Base-by-base conservation (phyloP, 2,329 filamentous ascomycete genomes). In the Phaeoacremonium minimum region DNA sequence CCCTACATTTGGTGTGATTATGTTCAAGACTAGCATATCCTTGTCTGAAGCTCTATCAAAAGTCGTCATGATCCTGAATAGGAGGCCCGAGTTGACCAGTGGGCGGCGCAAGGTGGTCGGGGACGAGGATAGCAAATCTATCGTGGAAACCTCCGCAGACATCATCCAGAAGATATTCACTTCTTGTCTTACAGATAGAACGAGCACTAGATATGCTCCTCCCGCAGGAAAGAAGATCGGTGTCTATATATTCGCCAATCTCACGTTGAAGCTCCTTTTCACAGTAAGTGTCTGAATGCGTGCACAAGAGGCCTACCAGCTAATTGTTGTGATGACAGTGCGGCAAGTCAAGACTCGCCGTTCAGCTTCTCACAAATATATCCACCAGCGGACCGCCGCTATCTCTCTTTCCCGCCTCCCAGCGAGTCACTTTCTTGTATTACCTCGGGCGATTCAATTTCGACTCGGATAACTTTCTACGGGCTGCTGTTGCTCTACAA, bases 371-470 rank as follows among this genome's bases (percentile, higher is more conserved):
- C 55, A 83, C 82, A 46, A 94, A 93, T 54, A 91, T 96, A 45
- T 83, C 81, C 33, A 82, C 85, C 38, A 85, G 87, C 46, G 90
- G 87, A 1, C 89, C 89, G 1, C 87, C 88, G 0, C 66, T 97
- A 11, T 73, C 77, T 2, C 76, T 87, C 35, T 97, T 94, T 53
- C 88, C 90, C 3, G 87, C 87, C 15, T 77, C 85, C 6, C 87
- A 97, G 56, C 80, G 89, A 33, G 88, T 95, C 34, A 95, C 89
- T 4, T 97, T 90, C 50, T 80, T 97, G 12, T 96, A 95, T 65
- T 95, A 95, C 56, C 81, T 97, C 6, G 91, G 91, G 14, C 83
- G 89, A 40, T 96, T 91, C 62, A 80, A 90, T 53, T 88, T 95
- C 57, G 80, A 86, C 45, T 90, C 87, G 57, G 85, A 81, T 47